Base-by-base conservation (phyloP, 2,329 filamentous ascomycete genomes). In the Penicillium sp. region DNA sequence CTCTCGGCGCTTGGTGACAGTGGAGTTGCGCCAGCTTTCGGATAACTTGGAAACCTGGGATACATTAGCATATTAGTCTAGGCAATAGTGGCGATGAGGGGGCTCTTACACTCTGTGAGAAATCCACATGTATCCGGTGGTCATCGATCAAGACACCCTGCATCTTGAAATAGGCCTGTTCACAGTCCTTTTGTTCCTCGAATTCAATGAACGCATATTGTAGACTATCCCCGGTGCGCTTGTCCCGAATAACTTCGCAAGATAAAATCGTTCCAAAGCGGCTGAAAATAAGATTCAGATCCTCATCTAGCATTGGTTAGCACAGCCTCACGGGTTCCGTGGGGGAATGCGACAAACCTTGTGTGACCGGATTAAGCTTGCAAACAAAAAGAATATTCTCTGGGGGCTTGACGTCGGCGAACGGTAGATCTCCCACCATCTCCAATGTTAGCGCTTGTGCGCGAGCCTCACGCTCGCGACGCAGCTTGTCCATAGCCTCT, bases 121-220 rank as follows among this genome's bases (percentile, higher is more conserved):
- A 99, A 76, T 99, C 94, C 55, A 99, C 94, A 70, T 99, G 94
- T 62, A 99, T 99, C 41, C 94, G 88, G 63, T 96, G 90, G 68
- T 99, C 94, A 69, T 99, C 94, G 63, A 99, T 97, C 54, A 99
- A 79, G 2, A 97, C 93, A 2, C 89, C 91, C 73, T 99, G 92
- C 94, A 99, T 99, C 78, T 99, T 99, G 79, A 95, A 94, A 70
- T 97, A 99, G 3, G 94, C 94, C 51, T 90, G 86, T 76, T 99
- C 94, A 73, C 94, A 97, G 52, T 93, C 90, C 64, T 88, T 85
- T 76, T 97, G 94, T 54, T 95, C 89, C 57, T 93, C 90, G 68
- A 93, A 99, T 72, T 99, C 94, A 69, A 99, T 95, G 66, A 99
- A 99, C 1, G 94, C 92, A 71, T 99, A 99, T 73, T 99, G 94